Conservation (phyloP, 805 yeast genomes). For the Blastobotrys terrestris region DNA sequence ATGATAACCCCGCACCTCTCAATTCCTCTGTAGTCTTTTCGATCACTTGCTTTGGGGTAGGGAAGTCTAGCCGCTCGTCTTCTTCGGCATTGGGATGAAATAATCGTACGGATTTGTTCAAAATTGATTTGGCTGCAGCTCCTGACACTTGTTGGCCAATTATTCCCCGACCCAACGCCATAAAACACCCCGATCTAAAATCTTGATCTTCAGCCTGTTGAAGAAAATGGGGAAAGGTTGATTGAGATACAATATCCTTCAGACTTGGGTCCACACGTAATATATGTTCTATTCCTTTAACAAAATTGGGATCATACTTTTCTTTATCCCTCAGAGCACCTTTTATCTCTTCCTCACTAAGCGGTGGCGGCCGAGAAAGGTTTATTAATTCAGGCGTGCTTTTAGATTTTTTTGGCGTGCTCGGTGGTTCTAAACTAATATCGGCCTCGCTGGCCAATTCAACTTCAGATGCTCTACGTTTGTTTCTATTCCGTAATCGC, state of each 20-base stretch:
- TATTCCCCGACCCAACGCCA: slow-evolving; percentile 21
- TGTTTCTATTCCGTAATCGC: not conserved
- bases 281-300: slow-evolving; percentile 31
- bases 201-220: slow-evolving; percentile 2
- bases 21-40: slow-evolving; percentile 41
- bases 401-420: not conserved
- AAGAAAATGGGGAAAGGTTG: slow-evolving; percentile 29
- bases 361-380: not conserved
- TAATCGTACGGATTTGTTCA: slow-evolving; percentile 37
- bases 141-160: slow-evolving; percentile 43
- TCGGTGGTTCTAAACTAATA: not conserved
- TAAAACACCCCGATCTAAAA: slow-evolving; percentile 9
- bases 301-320: slow-evolving; percentile 21
- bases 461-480: not conserved
- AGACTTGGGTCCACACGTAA: slow-evolving; percentile 36
- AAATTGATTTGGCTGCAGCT: slow-evolving; percentile 67
- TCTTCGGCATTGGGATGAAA: slow-evolving; percentile 22
- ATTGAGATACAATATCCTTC: slow-evolving; percentile 22
- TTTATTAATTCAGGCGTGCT: not conserved
- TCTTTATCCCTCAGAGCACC: not conserved
- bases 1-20: slow-evolving; percentile 62
- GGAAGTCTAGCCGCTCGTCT: slow-evolving; percentile 29
- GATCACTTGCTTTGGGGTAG: slow-evolving; percentile 47
- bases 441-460: not conserved
- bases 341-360: not conserved